Conservation (phyloP, 2,329 filamentous ascomycete genomes). For the Ceratocystis eucalypticola region DNA sequence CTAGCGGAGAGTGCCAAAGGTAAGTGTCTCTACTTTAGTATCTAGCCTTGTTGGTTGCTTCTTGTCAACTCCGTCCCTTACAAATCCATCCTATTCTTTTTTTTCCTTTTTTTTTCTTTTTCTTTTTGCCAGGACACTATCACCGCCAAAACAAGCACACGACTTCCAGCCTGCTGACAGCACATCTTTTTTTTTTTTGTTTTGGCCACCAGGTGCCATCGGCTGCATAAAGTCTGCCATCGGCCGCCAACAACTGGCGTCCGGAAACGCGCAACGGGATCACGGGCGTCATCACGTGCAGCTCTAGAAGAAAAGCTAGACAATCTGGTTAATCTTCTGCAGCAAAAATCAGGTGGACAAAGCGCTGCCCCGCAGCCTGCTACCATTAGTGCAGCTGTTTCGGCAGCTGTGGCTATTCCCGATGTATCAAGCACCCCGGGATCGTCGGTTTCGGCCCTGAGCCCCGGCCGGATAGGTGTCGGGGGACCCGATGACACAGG, state of each 20-base stretch:
- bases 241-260: constrained; percentile 19
- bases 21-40: constrained; percentile 14
- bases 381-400: not conserved
- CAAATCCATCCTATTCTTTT: not conserved
- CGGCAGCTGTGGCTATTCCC: not conserved
- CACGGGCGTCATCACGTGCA: constrained; percentile 16
- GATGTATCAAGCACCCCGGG: not conserved
- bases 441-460: not conserved
- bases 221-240: constrained; percentile 30
- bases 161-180: not conserved
- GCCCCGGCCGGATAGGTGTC: not conserved
- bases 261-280: constrained; percentile 11
- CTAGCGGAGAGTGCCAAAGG: constrained; percentile 27
- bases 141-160: not conserved
- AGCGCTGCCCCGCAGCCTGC: too few relatives aligned
- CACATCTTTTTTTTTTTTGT: not conserved
- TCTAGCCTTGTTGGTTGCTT: not conserved
- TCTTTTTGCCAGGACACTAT: not conserved
- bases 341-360: constrained; percentile 14
- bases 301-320: constrained; percentile 24
- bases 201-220: constrained; percentile 26
- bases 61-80: not conserved
- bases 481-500: not conserved
- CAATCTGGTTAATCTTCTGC: constrained; percentile 24
- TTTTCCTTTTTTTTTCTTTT: not conserved